Evolutionary conservation across 2,329 filamentous ascomycete species (phyloP), one percentile per base, ranked within the genome.

Genomic region (Diplodia corticola): DNA sequence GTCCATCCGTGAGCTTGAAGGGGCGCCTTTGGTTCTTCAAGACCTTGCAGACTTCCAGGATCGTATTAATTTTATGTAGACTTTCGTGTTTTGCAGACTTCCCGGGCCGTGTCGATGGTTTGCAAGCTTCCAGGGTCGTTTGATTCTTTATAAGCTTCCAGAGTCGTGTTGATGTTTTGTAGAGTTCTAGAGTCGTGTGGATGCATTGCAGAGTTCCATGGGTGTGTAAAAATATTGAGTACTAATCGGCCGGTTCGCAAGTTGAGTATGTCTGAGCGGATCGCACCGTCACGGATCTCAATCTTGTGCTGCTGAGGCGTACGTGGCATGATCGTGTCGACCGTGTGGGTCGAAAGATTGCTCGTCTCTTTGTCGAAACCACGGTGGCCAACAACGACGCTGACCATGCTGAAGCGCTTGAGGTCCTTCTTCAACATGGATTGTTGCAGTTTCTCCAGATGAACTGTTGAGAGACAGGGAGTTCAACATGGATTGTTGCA

Each of bases 1-100:
- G n/a, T n/a, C n/a, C n/a, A n/a, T n/a, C n/a, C n/a, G n/a, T 83
- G 54, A 88, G 75, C 76, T 89, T 89, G 74, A 78, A 83, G 3
- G 79, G 80, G 71, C 86, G 88, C 2, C 84, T 83, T 74, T 88
- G 85, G 40, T 87, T 84, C 4, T 78, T 74, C 49, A 82, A 77
- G 67, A 88, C 80, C 13, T 74, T 76, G 44, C 87, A 77, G n/a
- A n/a, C n/a, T n/a, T n/a, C n/a, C n/a, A n/a, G n/a, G n/a, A n/a
- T n/a, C n/a, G n/a, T n/a, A n/a, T n/a, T n/a, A n/a, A n/a, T n/a
- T n/a, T n/a, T n/a, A n/a, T n/a, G n/a, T n/a, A n/a, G n/a, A n/a
- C n/a, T n/a, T n/a, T n/a, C n/a, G n/a, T n/a, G n/a, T n/a, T n/a
- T n/a, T n/a, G n/a, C n/a, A n/a, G n/a, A n/a, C n/a, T n/a, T n/a